phyloP scores from a whole-genome alignment of 2,329 filamentous ascomycete species.

The Aureobasidium sp. region DNA sequence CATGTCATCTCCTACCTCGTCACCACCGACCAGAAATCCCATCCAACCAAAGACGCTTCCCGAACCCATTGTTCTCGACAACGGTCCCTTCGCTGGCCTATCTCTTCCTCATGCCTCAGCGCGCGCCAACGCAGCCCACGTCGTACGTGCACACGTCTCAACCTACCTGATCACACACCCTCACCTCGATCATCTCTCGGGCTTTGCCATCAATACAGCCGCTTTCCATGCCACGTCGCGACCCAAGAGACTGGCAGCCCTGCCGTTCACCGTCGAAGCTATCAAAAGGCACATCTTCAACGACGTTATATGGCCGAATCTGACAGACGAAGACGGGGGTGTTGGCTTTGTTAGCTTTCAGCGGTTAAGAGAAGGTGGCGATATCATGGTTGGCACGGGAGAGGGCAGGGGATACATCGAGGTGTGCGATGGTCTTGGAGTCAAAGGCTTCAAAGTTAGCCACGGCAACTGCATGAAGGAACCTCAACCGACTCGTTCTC shows the following conservation, averaged over 20 bases:
- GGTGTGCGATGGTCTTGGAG: slow-evolving; percentile 78
- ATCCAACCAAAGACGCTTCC: slow-evolving; percentile 13
- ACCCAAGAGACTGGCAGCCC: slow-evolving; percentile 76
- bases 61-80: slow-evolving; percentile 43
- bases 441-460: slow-evolving; percentile 77
- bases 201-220: slow-evolving; percentile 88
- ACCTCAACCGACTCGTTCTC: slow-evolving; percentile 21
- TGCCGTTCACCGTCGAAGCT: slow-evolving; percentile 82
- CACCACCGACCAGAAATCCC: slow-evolving; percentile 28
- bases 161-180: slow-evolving; percentile 91
- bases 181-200: slow-evolving; percentile 90
- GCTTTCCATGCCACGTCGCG: slow-evolving; percentile 65
- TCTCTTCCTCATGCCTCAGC: slow-evolving; percentile 57
- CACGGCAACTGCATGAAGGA: slow-evolving; percentile 79
- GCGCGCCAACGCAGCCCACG: slow-evolving; percentile 68
- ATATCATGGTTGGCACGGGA: slow-evolving; percentile 71
- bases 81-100: slow-evolving; percentile 73
- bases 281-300: slow-evolving; percentile 96
- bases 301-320: slow-evolving; percentile 93
- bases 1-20: slow-evolving; percentile 16
- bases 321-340: slow-evolving; percentile 92
- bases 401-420: slow-evolving; percentile 77
- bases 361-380: slow-evolving; percentile 79
- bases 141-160: slow-evolving; percentile 72
- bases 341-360: slow-evolving; percentile 87